Percentiles rank a stretch among this genome's conserved stretches.
Conservation (phyloP, 169 alveolate species). For the Ichthyophthirius multifiliis region DNA sequence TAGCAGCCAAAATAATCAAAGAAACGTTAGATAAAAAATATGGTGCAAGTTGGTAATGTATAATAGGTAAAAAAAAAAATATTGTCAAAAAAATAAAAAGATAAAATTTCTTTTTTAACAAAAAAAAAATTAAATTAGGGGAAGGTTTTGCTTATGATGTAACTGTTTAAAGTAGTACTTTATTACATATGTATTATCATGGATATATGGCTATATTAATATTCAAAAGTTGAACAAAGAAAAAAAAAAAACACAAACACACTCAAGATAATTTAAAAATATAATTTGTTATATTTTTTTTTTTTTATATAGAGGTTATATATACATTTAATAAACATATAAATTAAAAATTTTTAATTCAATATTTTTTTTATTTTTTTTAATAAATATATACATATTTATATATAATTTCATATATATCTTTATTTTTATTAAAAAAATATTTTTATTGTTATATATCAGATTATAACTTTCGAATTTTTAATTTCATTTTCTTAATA, state of each 20-base stretch:
- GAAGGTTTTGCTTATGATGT: conserved; percentile 51
- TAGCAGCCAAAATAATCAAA: conserved; percentile 41
- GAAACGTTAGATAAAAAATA: conserved; percentile 40
- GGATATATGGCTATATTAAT: conserved; percentile 39
- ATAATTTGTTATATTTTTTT: too few relatives aligned
- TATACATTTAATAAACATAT: too few relatives aligned
- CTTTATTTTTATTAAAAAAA: too few relatives aligned
- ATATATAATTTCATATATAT: too few relatives aligned
- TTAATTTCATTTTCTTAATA: too few relatives aligned
- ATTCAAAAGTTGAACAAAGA: conserved; percentile 19
- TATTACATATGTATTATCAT: conserved; percentile 34
- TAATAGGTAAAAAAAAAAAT: conserved; percentile 21
- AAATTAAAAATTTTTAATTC: too few relatives aligned
- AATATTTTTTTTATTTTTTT: too few relatives aligned
- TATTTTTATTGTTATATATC: too few relatives aligned
- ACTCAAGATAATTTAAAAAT: too few relatives aligned
- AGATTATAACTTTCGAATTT: too few relatives aligned
- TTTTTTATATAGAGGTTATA: too few relatives aligned
- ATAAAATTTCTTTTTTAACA: background rate
- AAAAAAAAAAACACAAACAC: background rate
- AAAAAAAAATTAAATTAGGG: conserved; percentile 1
- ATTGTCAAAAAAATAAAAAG: background rate
- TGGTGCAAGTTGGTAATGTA: conserved; percentile 44
- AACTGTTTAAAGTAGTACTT: conserved; percentile 31
- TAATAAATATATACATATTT: too few relatives aligned